These are phyloP conservation scores for Kockiozyma suomiensis DNA, from an alignment of 805 yeast species.

Conservation along the genomic window DNA sequence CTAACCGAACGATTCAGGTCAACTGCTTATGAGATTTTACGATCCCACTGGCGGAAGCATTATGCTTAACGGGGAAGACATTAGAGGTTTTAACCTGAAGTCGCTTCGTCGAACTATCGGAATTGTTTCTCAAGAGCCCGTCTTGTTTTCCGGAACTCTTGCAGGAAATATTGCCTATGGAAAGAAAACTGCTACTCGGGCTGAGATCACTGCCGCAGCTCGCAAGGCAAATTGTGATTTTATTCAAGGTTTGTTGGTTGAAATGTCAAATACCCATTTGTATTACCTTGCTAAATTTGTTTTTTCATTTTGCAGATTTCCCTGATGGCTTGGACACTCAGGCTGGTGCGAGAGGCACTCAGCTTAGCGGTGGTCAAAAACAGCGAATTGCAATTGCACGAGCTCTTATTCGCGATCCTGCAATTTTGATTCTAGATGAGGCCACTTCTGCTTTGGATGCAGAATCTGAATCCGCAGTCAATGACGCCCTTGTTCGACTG, in stretches of 20 bases:
- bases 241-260: slow-evolving; percentile 51
- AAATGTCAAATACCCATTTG: neutral
- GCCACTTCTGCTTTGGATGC: slow-evolving; percentile 94
- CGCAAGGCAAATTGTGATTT: slow-evolving; percentile 77
- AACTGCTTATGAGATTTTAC: slow-evolving; percentile 73
- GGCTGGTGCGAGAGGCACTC: slow-evolving; percentile 86
- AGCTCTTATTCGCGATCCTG: slow-evolving; percentile 76
- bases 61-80: slow-evolving; percentile 62
- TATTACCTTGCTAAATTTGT: neutral
- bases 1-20: too few relatives aligned
- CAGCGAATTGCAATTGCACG: slow-evolving; percentile 92
- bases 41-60: slow-evolving; percentile 73
- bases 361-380: slow-evolving; percentile 92
- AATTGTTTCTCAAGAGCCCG: slow-evolving; percentile 92
- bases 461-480: slow-evolving; percentile 82
- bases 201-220: slow-evolving; percentile 63
- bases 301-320: slow-evolving; percentile 49
- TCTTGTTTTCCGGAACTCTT: slow-evolving; percentile 81
- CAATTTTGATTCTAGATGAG: slow-evolving; percentile 83
- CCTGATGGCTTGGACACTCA: slow-evolving; percentile 81
- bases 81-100: slow-evolving; percentile 68
- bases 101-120: slow-evolving; percentile 75
- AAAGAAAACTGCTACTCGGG: slow-evolving; percentile 57
- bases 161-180: slow-evolving; percentile 85
- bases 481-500: slow-evolving; percentile 64